Conservation (phyloP, 352 stramenopile species). For the Phytophthora pluvialis region DNA sequence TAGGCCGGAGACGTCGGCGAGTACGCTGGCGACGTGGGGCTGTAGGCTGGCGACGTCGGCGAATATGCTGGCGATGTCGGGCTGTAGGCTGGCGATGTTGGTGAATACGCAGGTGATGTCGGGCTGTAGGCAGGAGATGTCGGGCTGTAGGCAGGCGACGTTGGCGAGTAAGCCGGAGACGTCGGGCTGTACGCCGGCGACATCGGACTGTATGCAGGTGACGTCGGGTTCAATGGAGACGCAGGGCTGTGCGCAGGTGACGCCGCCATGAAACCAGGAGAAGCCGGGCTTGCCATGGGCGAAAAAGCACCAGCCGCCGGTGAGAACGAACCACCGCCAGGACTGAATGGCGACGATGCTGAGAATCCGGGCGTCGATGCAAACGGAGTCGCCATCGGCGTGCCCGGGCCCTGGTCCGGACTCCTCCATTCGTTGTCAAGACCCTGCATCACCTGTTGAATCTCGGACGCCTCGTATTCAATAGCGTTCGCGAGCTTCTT, state of each 20-base stretch:
- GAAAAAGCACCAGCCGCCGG: conserved; percentile 88
- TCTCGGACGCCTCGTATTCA: conserved; percentile 95
- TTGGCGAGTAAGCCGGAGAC: conserved; percentile 80
- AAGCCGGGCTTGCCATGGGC: conserved; percentile 82
- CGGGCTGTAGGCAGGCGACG: conserved; percentile 81
- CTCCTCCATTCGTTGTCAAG: conserved; percentile 93
- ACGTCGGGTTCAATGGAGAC: conserved; percentile 77
- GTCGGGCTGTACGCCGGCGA: conserved; percentile 89
- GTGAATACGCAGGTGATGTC: conserved; percentile 71
- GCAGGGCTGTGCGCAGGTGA: conserved; percentile 80
- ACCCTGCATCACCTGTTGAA: conserved; percentile 90
- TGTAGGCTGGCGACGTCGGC: conserved; percentile 86
- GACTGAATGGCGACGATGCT: conserved; percentile 89
- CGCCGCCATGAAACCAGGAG: conserved; percentile 75
- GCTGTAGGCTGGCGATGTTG: conserved; percentile 81
- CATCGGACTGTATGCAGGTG: conserved; percentile 89
- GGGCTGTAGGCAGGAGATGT: conserved; percentile 81
- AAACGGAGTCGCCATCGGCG: conserved; percentile 88
- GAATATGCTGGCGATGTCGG: conserved; percentile 84
- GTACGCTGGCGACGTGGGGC: conserved; percentile 75
- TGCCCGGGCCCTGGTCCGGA: conserved; percentile 75
- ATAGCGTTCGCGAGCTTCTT: conserved; percentile 98
- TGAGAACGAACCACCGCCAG: conserved; percentile 87
- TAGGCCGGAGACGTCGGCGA: conserved; percentile 73
- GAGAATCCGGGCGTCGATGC: conserved; percentile 87